These are phyloP conservation scores for Geotrichum candidum DNA, from an alignment of 1,139 yeast genomes.

Conservation along the genomic window DNA sequence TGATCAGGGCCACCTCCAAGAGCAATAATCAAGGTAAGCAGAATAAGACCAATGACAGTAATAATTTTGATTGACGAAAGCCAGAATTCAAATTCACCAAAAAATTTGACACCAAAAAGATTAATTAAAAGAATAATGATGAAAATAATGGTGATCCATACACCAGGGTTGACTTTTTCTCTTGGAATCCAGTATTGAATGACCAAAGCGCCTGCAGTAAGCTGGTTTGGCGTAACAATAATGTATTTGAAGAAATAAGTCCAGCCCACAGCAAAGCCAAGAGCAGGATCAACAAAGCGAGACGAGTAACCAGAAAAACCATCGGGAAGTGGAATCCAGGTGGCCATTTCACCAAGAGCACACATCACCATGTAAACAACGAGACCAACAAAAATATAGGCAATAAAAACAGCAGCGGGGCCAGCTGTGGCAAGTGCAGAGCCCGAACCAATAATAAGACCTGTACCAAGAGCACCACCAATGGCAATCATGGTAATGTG, in stretches of 20 bases:
- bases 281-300: slow-evolving; percentile 61
- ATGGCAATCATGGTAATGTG: slow-evolving; percentile 72
- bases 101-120: slow-evolving; percentile 55
- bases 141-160: slow-evolving; percentile 70
- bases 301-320: slow-evolving; percentile 68
- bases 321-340: slow-evolving; percentile 62
- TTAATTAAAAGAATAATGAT: slow-evolving; percentile 48
- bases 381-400: slow-evolving; percentile 56
- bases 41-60: slow-evolving; percentile 64
- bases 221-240: slow-evolving; percentile 57
- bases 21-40: slow-evolving; percentile 62
- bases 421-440: slow-evolving; percentile 61
- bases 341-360: slow-evolving; percentile 68
- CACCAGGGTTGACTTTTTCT: slow-evolving; percentile 51
- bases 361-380: slow-evolving; percentile 65
- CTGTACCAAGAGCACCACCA: slow-evolving; percentile 57
- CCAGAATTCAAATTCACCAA: slow-evolving; percentile 68
- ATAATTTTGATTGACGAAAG: slow-evolving; percentile 61
- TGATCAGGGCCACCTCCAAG: slow-evolving; percentile 69
- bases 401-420: slow-evolving; percentile 60
- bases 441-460: slow-evolving; percentile 66
- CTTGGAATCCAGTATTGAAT: slow-evolving; percentile 55
- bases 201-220: slow-evolving; percentile 52
- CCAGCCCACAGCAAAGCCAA: slow-evolving; percentile 73
- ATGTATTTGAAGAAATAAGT: slow-evolving; percentile 57